Base-by-base conservation (phyloP, 2,329 filamentous ascomycete genomes). In the Diaporthe humulicola region DNA sequence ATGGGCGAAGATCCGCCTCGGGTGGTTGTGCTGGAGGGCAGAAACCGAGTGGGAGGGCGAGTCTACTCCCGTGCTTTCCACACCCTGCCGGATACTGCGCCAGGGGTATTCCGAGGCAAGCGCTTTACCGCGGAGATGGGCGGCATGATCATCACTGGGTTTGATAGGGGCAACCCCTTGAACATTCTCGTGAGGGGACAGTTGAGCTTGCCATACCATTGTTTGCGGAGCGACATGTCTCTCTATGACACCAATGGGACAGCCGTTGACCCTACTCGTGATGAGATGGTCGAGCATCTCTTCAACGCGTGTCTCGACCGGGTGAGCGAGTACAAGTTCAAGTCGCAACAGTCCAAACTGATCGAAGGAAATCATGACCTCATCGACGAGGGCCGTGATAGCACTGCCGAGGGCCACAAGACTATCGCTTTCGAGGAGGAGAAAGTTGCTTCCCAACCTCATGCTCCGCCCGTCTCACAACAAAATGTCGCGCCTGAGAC, bases 141-240 rank as follows among this genome's bases (percentile, higher is more conserved):
- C 38, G 97, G 96, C 73, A 98, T 99, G 88, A 98, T 99, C 75
- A 95, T 99, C 76, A 98, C 97, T 45, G 97, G 97, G 0, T 99
- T 98, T 82, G 95, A 98, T 78, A 91, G 95, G 78, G 97, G 97
- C 25, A 99, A 99, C 79, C 97, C 97, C 7, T 86, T 99, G 79
- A 97, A 98, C 81, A 91, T 96, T 66, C 91, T 99, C 75, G 92
- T 99, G 73, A 93, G 97, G 78, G 96, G 95, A 22, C 97, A 99
- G 83, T 89, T 99, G 66, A 94, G 93, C 36, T 89, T 99, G 28
- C 92, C 92, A 22, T 98, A 98, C 81, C 95, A 98, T 83, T 88
- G 93, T 33, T 87, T 99, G 75, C 93, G 92, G 77, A 87, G 91
- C n/a, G 90, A 92, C 52, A 96, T 96, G 22, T 97, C 95, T 12